Percentiles rank a stretch among this genome's conserved stretches.
phyloP scores from a whole-genome alignment of 2,329 filamentous ascomycete species.

The Coniella lustricola region DNA sequence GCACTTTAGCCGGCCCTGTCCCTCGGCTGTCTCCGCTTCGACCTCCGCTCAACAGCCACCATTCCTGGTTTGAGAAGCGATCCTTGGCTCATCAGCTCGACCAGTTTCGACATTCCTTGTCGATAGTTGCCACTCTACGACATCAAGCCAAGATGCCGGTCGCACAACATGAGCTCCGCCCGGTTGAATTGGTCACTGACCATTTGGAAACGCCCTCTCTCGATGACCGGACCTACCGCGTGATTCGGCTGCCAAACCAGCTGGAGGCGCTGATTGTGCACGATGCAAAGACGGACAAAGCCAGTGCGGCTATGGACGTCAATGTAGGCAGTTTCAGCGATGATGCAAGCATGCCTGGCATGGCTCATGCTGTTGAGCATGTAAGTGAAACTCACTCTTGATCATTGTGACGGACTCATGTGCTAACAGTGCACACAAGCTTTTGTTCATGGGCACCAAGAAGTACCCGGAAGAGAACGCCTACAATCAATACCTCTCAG shows the following conservation, averaged over 20 bases:
- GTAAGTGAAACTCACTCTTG: slow-evolving; percentile 30
- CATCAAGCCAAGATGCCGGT: slow-evolving; percentile 22
- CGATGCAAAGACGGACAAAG: slow-evolving; percentile 92
- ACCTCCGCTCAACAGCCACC: not conserved
- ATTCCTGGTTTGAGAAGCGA: not conserved
- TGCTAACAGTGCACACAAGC: slow-evolving; percentile 28
- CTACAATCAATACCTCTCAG: slow-evolving; percentile 86
- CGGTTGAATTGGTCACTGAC: slow-evolving; percentile 52
- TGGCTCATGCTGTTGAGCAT: slow-evolving; percentile 95
- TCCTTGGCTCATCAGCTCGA: not conserved
- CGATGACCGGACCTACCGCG: slow-evolving; percentile 81
- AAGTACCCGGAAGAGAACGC: slow-evolving; percentile 96
- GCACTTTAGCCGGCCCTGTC: not conserved
- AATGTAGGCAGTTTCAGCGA: slow-evolving; percentile 96
- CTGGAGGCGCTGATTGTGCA: slow-evolving; percentile 90
- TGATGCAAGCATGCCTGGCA: slow-evolving; percentile 80
- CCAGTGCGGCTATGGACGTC: slow-evolving; percentile 89
- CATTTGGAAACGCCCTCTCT: slow-evolving; percentile 73
- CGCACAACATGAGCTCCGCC: slow-evolving; percentile 24
- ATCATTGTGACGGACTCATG: not conserved
- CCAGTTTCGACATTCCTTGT: slow-evolving; percentile 1
- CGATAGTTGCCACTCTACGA: slow-evolving; percentile 7
- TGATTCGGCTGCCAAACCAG: slow-evolving; percentile 77
- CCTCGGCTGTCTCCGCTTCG: not conserved
- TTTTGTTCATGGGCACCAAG: slow-evolving; percentile 97